A percentile compares a stretch with the other conserved stretches of the same genome.
These are phyloP conservation scores for Solanum tacnaense DNA, from an alignment of 257 asterid species.

Conservation along the genomic window DNA sequence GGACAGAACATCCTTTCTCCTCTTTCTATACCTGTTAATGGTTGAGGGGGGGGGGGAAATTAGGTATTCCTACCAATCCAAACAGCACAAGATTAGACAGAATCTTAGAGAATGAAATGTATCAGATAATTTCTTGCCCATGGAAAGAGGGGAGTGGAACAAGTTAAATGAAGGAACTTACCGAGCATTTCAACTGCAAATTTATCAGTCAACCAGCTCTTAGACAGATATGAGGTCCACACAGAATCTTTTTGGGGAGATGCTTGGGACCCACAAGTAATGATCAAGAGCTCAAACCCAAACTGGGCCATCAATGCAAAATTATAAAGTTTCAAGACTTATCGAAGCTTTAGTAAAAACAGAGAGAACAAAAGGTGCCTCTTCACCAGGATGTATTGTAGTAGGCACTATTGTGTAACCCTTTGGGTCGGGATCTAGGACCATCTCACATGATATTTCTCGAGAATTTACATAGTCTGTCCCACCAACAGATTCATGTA, in stretches of 20 bases:
- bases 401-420: slow-evolving; percentile 99
- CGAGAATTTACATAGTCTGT: slow-evolving; percentile 95
- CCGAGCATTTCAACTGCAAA: slow-evolving; percentile 7
- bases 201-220: slow-evolving; percentile 3
- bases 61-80: not conserved
- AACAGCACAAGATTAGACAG: not conserved
- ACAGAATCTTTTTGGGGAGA: slow-evolving; percentile 1
- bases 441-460: slow-evolving; percentile 99
- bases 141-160: not conserved
- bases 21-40: not conserved
- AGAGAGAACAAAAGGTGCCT: slow-evolving; percentile 93
- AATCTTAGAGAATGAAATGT: not conserved
- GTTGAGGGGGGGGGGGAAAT: not conserved
- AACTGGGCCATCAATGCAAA: not conserved
- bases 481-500: slow-evolving; percentile 99
- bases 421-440: slow-evolving; percentile 95
- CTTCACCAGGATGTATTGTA: slow-evolving; percentile 98
- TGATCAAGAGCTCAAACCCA: not conserved
- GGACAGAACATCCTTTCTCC: not conserved
- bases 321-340: slow-evolving; percentile 75
- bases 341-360: slow-evolving; percentile 91
- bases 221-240: slow-evolving; percentile 5
- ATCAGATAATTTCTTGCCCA: not conserved
- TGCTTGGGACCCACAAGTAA: slow-evolving; percentile 4
- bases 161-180: slow-evolving; percentile 6